Evolutionary conservation across 176 grass and related monocot species (phyloP).

Genomic region (Ensete glaucum): DNA sequence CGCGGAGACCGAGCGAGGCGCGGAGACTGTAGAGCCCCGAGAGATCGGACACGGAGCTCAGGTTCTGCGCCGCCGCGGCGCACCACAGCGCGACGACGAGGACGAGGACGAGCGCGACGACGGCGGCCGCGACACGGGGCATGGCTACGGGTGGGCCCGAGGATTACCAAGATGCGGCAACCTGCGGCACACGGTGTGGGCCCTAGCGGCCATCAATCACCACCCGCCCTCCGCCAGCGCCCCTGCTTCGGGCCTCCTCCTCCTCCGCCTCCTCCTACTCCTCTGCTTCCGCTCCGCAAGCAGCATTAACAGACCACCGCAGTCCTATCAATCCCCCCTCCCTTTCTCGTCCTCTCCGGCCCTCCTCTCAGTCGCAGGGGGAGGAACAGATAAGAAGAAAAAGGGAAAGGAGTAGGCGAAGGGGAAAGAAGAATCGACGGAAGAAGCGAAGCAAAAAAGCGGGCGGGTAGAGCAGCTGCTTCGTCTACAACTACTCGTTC

Average conservation of each 20-base stretch:
- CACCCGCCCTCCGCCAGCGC: neutral
- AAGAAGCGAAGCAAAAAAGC: neutral
- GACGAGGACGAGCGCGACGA: neutral
- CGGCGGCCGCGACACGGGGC: neutral
- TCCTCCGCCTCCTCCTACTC: no score
- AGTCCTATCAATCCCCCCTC: neutral
- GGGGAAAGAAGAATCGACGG: neutral
- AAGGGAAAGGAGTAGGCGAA: neutral
- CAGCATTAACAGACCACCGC: neutral
- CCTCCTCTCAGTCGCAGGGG: neutral
- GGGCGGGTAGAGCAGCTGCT: neutral
- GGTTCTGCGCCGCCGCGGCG: constrained; percentile 3
- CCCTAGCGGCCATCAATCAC: neutral
- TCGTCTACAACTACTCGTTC: neutral
- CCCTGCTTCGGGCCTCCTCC: neutral
- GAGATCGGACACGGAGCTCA: constrained; percentile 29
- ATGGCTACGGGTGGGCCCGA: neutral
- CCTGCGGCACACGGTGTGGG: neutral
- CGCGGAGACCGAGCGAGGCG: constrained; percentile 51
- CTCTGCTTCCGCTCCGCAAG: neutral
- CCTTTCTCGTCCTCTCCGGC: neutral
- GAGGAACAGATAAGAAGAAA: neutral
- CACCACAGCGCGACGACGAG: neutral
- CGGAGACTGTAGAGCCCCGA: constrained; percentile 45
- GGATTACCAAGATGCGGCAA: no score